Base-by-base conservation (phyloP, 768 basidiomycete genomes). In the Pleurotus citrinopileatus region DNA sequence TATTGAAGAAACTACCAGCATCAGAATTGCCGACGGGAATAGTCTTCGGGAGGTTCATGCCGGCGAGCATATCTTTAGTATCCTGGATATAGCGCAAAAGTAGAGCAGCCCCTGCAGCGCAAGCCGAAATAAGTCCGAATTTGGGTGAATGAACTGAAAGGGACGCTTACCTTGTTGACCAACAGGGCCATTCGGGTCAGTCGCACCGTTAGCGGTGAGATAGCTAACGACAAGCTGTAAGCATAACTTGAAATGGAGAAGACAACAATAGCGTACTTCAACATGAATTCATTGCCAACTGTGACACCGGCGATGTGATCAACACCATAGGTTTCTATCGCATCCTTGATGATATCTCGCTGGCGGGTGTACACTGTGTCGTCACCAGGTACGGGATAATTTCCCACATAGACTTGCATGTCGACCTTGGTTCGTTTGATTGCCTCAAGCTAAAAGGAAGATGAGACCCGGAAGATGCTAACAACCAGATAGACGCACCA, bases 201-300 rank as follows among this genome's bases (percentile, higher is more conserved):
- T 65, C 26, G 71, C 76, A 19, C 77, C 76, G 53, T 80, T 75
- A 1, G 61, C 70, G 26, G 64, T 81, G 37, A 92, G 65, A 57
- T 83, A 88, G 65, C 89, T 91, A 57, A 38, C 29, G 17, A 4
- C 42, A 43, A 59, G 55, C 52, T 26, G 40, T 42, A 23, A 42
- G 17, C 28, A 50, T 42, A 52, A 43, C 27, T 15, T 23, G 36
- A 20, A 12, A 38, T 19, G 36, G 37, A n/a, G 40, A 17, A 37
- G 6, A 71, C 78, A 2, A 10, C 32, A 10, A 34, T 10, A 10
- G n/a, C 32, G 32, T 44, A 87, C 84, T 94, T 82, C 45, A 94
- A 77, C 64, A 93, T 90, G 65, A 82, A 92, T 70, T 96, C 94
- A 65, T 97, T 96, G 28, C 96, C 94, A 28, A 97, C 94, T 10